Conservation (phyloP, 805 yeast genomes). For the Pichia heedii region DNA sequence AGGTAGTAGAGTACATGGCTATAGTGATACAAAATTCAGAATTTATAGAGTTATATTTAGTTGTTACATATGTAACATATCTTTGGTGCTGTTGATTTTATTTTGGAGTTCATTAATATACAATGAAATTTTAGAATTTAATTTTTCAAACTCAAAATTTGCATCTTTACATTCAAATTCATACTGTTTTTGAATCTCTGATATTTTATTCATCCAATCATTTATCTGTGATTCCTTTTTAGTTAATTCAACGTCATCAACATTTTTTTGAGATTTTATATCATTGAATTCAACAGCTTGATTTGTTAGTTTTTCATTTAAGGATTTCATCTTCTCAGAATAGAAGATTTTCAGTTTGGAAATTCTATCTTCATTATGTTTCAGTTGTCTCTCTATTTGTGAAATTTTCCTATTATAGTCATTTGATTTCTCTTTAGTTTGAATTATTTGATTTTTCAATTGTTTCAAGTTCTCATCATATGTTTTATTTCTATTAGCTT, state of each 20-base stretch:
- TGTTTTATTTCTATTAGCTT: slow-evolving; percentile 34
- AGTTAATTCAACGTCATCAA: slow-evolving; percentile 40
- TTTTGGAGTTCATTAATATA: slow-evolving; percentile 46
- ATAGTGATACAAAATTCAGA: neutral
- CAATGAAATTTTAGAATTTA: slow-evolving; percentile 45
- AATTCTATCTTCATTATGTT: slow-evolving; percentile 39
- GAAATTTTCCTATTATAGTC: slow-evolving; percentile 35
- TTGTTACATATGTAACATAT: neutral
- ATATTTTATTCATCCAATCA: slow-evolving; percentile 27
- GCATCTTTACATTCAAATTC: slow-evolving; percentile 46
- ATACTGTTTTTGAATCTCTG: slow-evolving; percentile 33
- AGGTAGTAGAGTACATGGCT: no score
- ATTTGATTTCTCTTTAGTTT: slow-evolving; percentile 32
- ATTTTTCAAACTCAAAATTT: slow-evolving; percentile 42
- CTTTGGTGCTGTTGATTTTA: slow-evolving; percentile 14
- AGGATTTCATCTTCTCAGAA: slow-evolving; percentile 34
- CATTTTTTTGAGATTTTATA: slow-evolving; percentile 39
- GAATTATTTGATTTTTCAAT: slow-evolving; percentile 28
- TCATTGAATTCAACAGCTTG: slow-evolving; percentile 39
- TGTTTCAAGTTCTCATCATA: slow-evolving; percentile 17
- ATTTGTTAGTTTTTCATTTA: slow-evolving; percentile 33
- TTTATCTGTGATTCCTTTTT: slow-evolving; percentile 40
- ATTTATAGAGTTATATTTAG: neutral
- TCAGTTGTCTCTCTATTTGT: slow-evolving; percentile 43
- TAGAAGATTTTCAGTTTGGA: slow-evolving; percentile 36